phyloP scores from a whole-genome alignment of 768 basidiomycete species.

The Suillus paluster region DNA sequence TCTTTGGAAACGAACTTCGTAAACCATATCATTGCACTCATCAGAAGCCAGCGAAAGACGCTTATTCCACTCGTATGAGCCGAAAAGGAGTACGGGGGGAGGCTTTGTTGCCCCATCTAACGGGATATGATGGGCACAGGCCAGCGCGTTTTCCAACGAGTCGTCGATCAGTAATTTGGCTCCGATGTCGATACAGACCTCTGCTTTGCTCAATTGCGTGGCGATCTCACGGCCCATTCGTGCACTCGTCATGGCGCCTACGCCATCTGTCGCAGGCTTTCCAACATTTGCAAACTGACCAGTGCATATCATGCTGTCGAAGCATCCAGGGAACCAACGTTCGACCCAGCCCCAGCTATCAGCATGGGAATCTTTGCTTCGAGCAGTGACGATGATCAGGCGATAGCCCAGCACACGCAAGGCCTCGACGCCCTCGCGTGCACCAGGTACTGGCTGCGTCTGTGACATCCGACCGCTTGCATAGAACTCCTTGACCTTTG shows the following conservation, averaged over 20 bases:
- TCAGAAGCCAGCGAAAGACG: conserved; percentile 52
- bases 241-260: background rate
- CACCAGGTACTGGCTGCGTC: conserved; percentile 61
- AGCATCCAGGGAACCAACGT: conserved; percentile 64
- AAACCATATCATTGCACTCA: conserved; percentile 55
- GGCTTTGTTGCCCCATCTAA: conserved; percentile 23
- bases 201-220: conserved; percentile 71
- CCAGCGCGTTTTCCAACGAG: conserved; percentile 76
- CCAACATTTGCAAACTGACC: conserved; percentile 67
- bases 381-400: conserved; percentile 78
- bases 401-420: conserved; percentile 68
- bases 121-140: conserved; percentile 46
- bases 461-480: conserved; percentile 49
- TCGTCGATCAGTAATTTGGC: conserved; percentile 79
- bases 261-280: conserved; percentile 33
- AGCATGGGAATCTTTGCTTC: conserved; percentile 56
- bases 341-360: conserved; percentile 71
- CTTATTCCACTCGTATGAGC: conserved; percentile 77
- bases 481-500: conserved; percentile 65
- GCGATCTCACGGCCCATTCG: conserved; percentile 43
- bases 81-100: conserved; percentile 73
- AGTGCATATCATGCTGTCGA: conserved; percentile 70
- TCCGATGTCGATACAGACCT: conserved; percentile 65
- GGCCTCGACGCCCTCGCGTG: conserved; percentile 56
- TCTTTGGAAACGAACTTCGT: conserved; percentile 50